Evolutionary conservation across 331 rosid genomes (phyloP).

Genomic region (Malus hybrid): DNA sequence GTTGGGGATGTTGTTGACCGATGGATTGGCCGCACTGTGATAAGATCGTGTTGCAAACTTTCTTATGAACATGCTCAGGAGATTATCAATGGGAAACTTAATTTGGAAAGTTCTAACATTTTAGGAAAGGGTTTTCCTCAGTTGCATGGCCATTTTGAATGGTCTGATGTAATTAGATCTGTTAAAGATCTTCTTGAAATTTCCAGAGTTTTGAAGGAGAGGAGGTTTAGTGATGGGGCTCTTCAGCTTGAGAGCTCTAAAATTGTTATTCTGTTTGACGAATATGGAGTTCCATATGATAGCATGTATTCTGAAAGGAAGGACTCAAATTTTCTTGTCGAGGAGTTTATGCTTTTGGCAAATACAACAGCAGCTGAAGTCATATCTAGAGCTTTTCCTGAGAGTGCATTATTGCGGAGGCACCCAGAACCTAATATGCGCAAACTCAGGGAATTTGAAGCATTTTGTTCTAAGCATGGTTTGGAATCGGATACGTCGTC

Average conservation of each 20-base stretch:
- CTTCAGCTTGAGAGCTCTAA: conserved; percentile 60
- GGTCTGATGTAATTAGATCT: conserved; percentile 58
- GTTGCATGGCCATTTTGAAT: conserved; percentile 55
- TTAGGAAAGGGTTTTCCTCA: conserved; percentile 31
- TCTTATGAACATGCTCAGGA: conserved; percentile 73
- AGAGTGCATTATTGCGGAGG: conserved; percentile 67
- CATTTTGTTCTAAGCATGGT: conserved; percentile 80
- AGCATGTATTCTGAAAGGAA: conserved; percentile 36
- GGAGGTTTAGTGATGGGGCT: conserved; percentile 74
- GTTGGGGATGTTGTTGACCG: conserved; percentile 57
- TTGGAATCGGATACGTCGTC: conserved; percentile 64
- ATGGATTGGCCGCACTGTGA: conserved; percentile 82
- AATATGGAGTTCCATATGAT: conserved; percentile 59
- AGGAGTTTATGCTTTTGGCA: conserved; percentile 92
- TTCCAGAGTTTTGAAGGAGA: conserved; percentile 46
- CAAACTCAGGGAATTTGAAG: conserved; percentile 67
- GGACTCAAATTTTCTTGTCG: conserved; percentile 69
- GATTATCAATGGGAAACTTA: conserved; percentile 47
- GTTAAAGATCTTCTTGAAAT: conserved; percentile 51
- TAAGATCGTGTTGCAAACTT: conserved; percentile 81
- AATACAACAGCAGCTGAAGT: conserved; percentile 79
- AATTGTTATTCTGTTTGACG: conserved; percentile 51
- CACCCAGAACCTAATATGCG: conserved; percentile 83
- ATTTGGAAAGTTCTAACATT: conserved; percentile 20
- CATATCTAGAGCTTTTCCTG: conserved; percentile 75